These are phyloP conservation scores for Talaromyces rugulosus DNA, from an alignment of 2,329 filamentous ascomycete species.

Conservation along the genomic window DNA sequence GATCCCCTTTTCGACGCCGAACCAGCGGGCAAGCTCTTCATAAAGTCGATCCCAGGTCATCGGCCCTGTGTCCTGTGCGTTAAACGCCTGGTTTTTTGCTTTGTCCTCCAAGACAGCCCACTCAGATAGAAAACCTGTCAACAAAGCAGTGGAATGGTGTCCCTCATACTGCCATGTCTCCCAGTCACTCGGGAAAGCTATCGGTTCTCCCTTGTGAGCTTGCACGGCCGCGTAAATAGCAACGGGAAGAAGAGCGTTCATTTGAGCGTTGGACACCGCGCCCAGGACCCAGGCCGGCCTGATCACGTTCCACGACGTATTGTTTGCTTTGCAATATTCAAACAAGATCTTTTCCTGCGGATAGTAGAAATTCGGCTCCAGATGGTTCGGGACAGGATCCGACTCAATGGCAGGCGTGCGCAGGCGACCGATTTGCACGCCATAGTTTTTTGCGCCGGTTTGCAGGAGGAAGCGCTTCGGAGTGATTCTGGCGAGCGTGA, in stretches of 20 bases:
- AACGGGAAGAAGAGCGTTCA: conserved; percentile 21
- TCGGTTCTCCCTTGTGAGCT: conserved; percentile 16
- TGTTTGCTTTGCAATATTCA: conserved; percentile 19
- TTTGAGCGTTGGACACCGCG: conserved; percentile 21
- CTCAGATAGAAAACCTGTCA: conserved; percentile 23
- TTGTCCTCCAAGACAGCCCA: conserved; percentile 24
- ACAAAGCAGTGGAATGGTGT: conserved; percentile 18
- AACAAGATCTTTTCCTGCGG: conserved; percentile 22
- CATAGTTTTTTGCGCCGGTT: conserved; percentile 24
- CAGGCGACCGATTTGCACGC: conserved; percentile 20
- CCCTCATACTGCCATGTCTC: conserved; percentile 17
- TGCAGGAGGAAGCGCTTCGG: conserved; percentile 50
- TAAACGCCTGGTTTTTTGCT: conserved; percentile 24
- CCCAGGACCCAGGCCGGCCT: conserved; percentile 23
- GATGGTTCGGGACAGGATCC: conserved; percentile 17
- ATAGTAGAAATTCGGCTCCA: conserved; percentile 27
- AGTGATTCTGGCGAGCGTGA: conserved; percentile 41
- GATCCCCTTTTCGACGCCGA: conserved; percentile 15
- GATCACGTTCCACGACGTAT: conserved; percentile 21
- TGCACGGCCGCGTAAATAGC: conserved; percentile 22
- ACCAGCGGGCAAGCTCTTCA: conserved; percentile 23
- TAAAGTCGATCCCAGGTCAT: conserved; percentile 24
- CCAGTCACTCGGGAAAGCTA: conserved; percentile 20
- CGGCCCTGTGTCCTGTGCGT: conserved; percentile 22
- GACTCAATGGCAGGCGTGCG: conserved; percentile 22